Evolutionary conservation across 805 yeast genomes (phyloP), one percentile per base, ranked within the genome.

Genomic region (Zygosaccharomyces bailii): DNA sequence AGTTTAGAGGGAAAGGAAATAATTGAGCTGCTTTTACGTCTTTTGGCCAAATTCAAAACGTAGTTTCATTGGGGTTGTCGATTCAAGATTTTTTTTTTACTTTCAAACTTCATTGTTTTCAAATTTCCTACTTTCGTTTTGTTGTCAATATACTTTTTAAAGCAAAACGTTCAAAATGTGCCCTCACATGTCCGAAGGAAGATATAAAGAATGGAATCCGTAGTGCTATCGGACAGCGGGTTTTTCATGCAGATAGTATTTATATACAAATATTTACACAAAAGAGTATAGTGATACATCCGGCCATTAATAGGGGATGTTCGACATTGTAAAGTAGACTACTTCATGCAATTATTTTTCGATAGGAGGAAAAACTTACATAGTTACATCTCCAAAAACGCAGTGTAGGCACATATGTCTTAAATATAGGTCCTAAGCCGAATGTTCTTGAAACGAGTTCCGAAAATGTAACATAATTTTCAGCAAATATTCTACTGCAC

Each of bases 141-240:
- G 32, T 39, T 39, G 29, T 39, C 35, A 20, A 18, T 9, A 18
- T 29, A 10, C 35, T 30, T 8, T 13, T 20, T 39, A 24, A 5
- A 30, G 42, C 23, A 39, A 39, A 39, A 31, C 19, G 14, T 39
- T 23, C 20, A 39, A 34, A 17, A 42, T n/a, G 18, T n/a, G 31
- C 14, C 14, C 31, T 27, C 14, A 2, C 5, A 27, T 37, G 32
- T 37, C 40, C 40, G 40, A 37, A 24, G 30, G 14, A 37, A 24
- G 40, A 20, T 13, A 14, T 23, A 24, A 17, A 18, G 8, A 17
- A 20, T 10, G 13, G 18, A 14, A n/a, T 19, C 14, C 13, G 17
- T 25, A 13, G 32, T 9, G n/a, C 25, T 19, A 25, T 32, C 40
- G 40, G 40, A 37, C 32, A 37, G 20, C n/a, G 17, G 8, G 21